Evolutionary conservation across 257 asterid species (phyloP).

Genomic region (Gynochthodes officinalis): DNA sequence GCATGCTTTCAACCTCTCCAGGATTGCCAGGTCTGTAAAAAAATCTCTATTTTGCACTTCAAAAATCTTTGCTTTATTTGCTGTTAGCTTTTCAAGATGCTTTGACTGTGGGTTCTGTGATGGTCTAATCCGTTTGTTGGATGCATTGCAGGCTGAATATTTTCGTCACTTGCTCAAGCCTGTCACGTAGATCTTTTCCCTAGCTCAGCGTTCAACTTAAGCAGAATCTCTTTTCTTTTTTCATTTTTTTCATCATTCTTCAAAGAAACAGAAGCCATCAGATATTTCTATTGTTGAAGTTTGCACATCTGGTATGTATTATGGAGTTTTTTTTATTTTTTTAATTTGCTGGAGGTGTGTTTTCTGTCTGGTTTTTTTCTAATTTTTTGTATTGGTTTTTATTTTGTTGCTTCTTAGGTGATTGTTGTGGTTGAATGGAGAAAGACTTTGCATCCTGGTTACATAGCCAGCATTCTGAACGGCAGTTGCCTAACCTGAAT

Average conservation of each 20-base stretch:
- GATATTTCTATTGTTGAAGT: constrained; percentile 32
- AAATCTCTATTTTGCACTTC: neutral
- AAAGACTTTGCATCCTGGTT: constrained; percentile 48
- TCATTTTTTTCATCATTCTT: constrained; percentile 36
- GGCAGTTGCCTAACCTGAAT: constrained; percentile 37
- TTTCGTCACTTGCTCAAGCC: constrained; percentile 92
- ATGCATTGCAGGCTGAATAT: constrained; percentile 84
- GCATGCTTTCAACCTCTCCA: constrained; percentile 99
- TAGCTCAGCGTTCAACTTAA: constrained; percentile 48
- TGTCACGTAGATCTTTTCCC: constrained; percentile 76
- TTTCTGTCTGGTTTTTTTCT: constrained; percentile 5
- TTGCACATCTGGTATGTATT: constrained; percentile 28
- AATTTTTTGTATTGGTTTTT: constrained; percentile 7
- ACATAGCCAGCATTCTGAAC: constrained; percentile 34
- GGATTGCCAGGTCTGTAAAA: constrained; percentile 86
- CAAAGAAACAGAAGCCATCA: constrained; percentile 42
- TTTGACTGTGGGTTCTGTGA: neutral
- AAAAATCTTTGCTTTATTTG: neutral
- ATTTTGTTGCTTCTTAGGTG: constrained; percentile 29
- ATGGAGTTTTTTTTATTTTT: neutral
- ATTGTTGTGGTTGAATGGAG: constrained; percentile 71
- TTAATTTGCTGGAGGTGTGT: neutral
- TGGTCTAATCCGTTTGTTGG: constrained; percentile 23
- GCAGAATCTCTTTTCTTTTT: constrained; percentile 41
- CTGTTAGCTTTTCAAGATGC: constrained; percentile 14